Evolutionary conservation across 2,329 filamentous ascomycete species (phyloP).

Genomic region (Zasmidium angulare): DNA sequence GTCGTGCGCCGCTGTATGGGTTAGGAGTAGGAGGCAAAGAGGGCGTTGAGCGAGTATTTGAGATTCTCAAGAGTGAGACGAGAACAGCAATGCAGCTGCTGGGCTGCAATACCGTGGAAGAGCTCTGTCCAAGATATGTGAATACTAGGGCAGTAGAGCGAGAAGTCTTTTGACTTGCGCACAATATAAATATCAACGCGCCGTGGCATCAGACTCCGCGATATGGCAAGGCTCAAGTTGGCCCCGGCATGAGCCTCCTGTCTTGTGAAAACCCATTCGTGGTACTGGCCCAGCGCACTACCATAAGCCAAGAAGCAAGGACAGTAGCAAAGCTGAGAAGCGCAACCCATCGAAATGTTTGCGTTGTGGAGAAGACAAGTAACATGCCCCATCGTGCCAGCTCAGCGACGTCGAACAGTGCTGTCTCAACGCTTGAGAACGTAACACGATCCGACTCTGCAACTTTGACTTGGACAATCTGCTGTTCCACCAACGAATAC

Average conservation of each 20-base stretch:
- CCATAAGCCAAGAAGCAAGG: neutral
- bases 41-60: neutral
- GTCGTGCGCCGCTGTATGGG: conserved; percentile 58
- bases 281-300: neutral
- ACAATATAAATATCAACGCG: too few species aligned
- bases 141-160: too few species aligned
- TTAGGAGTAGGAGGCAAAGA: neutral
- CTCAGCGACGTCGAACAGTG: conserved; percentile 7
- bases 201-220: too few species aligned
- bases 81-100: too few species aligned
- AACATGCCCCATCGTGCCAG: conserved; percentile 5
- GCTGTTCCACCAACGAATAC: conserved; percentile 9
- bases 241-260: neutral
- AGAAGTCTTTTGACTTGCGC: too few species aligned
- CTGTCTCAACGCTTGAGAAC: conserved; percentile 10
- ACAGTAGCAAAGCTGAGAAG: conserved; percentile 1
- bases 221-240: too few species aligned
- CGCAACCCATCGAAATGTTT: conserved; percentile 10
- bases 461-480: conserved; percentile 11
- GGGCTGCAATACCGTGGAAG: too few species aligned
- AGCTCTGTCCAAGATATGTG: too few species aligned
- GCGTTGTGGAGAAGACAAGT: neutral
- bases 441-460: neutral
- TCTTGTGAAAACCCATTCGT: neutral
- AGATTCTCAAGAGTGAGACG: too few species aligned